Evolutionary conservation across 2,329 filamentous ascomycete genomes (phyloP).

Genomic region (Pyrenochaeta sp.): DNA sequence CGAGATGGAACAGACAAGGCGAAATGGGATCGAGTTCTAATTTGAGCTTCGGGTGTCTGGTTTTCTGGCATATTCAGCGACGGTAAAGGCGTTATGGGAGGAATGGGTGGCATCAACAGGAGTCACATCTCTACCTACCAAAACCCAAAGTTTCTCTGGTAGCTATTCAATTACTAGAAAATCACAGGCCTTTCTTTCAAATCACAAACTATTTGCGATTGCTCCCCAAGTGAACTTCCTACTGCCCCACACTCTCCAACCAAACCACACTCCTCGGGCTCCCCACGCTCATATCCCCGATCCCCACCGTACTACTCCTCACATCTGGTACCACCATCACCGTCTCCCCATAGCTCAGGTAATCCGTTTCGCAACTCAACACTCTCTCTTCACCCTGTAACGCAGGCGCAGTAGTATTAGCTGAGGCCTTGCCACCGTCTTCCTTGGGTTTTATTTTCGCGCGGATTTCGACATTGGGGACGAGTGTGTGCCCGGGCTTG

Average conservation of each 20-base stretch:
- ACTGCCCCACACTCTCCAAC: slow-evolving; percentile 31
- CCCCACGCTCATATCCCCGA: slow-evolving; percentile 36
- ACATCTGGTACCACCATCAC: slow-evolving; percentile 77
- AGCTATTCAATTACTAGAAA: no score
- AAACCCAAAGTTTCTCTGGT: no score
- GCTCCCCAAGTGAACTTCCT: no score
- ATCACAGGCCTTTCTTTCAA: no score
- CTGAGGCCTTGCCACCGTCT: slow-evolving; percentile 21
- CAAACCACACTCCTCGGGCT: slow-evolving; percentile 35
- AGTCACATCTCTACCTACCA: no score
- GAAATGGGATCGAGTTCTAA: neutral
- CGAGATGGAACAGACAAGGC: no score
- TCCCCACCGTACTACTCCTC: slow-evolving; percentile 65
- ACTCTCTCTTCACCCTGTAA: slow-evolving; percentile 28
- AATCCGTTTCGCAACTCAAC: slow-evolving; percentile 77
- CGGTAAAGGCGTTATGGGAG: no score
- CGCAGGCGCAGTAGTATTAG: slow-evolving; percentile 1
- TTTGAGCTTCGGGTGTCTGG: neutral
- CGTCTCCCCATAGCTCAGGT: slow-evolving; percentile 77
- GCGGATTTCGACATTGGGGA: slow-evolving; percentile 81
- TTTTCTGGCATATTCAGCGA: slow-evolving; percentile 30
- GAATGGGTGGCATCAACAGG: no score
- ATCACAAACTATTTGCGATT: no score
- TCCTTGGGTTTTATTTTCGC: slow-evolving; percentile 56
- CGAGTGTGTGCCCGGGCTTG: slow-evolving; percentile 76